A percentile compares a stretch with the other conserved stretches of the same genome.
Conservation (phyloP, 1,139 yeast genomes). For the Suzukiozyma palmioleophila region DNA sequence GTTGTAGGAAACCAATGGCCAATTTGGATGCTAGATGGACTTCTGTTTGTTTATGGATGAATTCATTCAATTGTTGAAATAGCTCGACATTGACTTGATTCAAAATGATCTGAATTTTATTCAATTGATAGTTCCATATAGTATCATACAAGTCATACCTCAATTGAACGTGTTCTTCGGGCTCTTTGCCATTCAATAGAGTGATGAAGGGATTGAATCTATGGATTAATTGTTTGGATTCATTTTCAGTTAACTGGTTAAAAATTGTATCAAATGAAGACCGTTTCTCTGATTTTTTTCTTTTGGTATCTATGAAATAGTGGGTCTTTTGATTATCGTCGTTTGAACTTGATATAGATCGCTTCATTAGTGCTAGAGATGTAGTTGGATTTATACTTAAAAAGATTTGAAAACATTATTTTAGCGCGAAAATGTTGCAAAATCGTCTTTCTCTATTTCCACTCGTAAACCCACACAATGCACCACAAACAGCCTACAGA, state of each 20-base stretch:
- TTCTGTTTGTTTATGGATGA: constrained; percentile 15
- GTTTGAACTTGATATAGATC: constrained; percentile 2
- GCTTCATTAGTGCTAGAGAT: background rate
- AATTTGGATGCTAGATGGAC: constrained; percentile 16
- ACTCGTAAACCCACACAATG: too few species aligned
- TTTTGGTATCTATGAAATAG: constrained; percentile 6
- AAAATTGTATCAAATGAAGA: background rate
- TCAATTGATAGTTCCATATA: constrained; percentile 37
- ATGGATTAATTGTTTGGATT: background rate
- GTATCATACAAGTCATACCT: constrained; percentile 36
- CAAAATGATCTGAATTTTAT: constrained; percentile 33
- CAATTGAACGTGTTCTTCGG: constrained; percentile 23
- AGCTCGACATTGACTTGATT: constrained; percentile 34
- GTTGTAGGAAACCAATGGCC: constrained; percentile 42
- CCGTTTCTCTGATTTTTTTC: background rate
- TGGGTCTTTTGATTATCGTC: constrained; percentile 8
- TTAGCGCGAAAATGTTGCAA: constrained; percentile 1
- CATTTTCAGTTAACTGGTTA: constrained; percentile 1
- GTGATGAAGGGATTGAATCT: constrained; percentile 27
- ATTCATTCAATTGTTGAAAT: constrained; percentile 28
- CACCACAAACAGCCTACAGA: too few species aligned
- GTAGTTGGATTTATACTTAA: too few species aligned
- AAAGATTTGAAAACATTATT: too few species aligned
- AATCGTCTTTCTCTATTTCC: background rate
- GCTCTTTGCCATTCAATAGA: constrained; percentile 39